Base-by-base conservation (phyloP, 495 filamentous ascomycete genomes). In the Penicillium canariense region DNA sequence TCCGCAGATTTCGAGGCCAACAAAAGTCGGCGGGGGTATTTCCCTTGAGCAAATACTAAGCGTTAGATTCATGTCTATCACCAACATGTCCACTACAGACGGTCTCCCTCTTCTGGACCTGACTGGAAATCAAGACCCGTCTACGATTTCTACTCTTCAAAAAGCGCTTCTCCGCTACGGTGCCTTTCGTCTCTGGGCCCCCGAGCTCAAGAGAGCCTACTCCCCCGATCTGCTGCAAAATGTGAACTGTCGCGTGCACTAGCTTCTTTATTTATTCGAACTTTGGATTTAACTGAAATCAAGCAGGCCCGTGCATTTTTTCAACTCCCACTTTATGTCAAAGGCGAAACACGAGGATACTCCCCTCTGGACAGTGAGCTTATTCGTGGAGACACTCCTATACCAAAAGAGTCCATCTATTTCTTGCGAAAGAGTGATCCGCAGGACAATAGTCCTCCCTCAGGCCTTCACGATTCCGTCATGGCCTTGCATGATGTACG, bases 151-250 rank as follows among this genome's bases (percentile, higher is more conserved):
- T 20, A 50, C 14, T 18, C 5, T 46, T 28, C 56, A 31, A 49
- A 5, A 23, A 32, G 46, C 45, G 23, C 31, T 59, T 12, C 47
- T 23, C 42, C 23, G 49, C 22, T 55, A 31, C 42, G 56, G 51
- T 5, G 56, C 47, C 17, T 51, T 59, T 50, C 46, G 56, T n/a
- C 35, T 59, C 2, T 42, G 26, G 18, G 56, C 56, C 23, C 56
- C 56, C 6, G 28, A 51, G 22, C 46, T 54, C 5, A 54, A 48
- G 30, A 8, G 26, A 12, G 27, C 38, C 2, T n/a, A 45, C 46
- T 32, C 20, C 36, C 28, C 20, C 18, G 20, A 51, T 5, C 14
- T 59, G 20, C 32, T 34, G 17, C 35, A 34, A 18, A 30, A 55
- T 47, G 51, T 39, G 17, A 25, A n/a, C n/a, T n/a, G n/a, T n/a